These are phyloP conservation scores for Inga leiocalycina DNA, from an alignment of 306 rosid genomes.

Conservation along the genomic window DNA sequence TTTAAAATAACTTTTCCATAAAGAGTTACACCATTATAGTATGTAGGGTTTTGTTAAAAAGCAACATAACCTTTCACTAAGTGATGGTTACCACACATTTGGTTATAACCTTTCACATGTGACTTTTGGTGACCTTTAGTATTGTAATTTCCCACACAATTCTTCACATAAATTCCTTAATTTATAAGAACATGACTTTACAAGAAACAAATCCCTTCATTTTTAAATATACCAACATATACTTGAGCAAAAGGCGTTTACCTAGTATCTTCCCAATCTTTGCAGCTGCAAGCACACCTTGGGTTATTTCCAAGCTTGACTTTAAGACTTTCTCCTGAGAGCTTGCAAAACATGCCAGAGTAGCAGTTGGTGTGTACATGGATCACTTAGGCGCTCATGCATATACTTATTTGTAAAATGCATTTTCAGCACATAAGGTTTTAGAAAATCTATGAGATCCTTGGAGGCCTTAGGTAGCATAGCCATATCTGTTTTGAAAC, in stretches of 20 bases:
- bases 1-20: no score
- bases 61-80: no score
- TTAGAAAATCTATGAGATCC: conserved; percentile 57
- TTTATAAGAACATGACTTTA: no score
- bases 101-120: no score
- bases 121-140: no score
- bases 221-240: not conserved
- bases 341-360: conserved; percentile 79
- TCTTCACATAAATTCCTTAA: no score
- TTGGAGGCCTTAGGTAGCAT: conserved; percentile 69
- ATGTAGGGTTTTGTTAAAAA: no score
- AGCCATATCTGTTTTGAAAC: conserved; percentile 63
- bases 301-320: conserved; percentile 57
- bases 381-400: conserved; percentile 74
- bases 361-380: conserved; percentile 73
- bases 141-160: no score
- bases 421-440: conserved; percentile 90
- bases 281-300: conserved; percentile 89
- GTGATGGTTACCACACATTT: no score
- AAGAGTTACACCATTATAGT: no score
- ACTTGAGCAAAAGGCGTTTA: conserved; percentile 34
- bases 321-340: conserved; percentile 77
- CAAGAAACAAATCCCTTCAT: no score
- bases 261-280: conserved; percentile 84
- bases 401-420: conserved; percentile 74